A percentile compares a stretch with the other conserved stretches of the same genome.
Conservation (phyloP, 257 asterid species). For the Coffea canephora region DNA sequence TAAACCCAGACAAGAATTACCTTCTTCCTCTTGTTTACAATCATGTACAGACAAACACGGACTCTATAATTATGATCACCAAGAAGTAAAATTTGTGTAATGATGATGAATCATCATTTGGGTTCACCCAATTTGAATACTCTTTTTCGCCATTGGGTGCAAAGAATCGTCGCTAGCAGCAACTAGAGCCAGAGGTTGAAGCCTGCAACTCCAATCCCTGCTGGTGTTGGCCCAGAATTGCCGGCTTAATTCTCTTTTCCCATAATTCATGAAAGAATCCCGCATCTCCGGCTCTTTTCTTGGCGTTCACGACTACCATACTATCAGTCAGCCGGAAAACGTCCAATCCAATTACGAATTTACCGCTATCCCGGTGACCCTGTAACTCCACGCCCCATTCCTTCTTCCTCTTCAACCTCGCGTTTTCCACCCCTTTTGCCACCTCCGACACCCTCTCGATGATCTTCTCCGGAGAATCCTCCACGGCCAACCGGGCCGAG, state of each 20-base stretch:
- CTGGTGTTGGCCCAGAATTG: constrained; percentile 30
- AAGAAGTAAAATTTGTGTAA: not conserved
- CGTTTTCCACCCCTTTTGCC: constrained; percentile 43
- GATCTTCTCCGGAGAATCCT: constrained; percentile 51
- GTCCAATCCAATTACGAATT: constrained; percentile 44
- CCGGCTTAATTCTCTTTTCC: constrained; percentile 53
- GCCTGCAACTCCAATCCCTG: constrained; percentile 11
- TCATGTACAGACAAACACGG: constrained; percentile 9
- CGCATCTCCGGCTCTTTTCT: constrained; percentile 48
- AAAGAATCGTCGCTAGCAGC: not conserved
- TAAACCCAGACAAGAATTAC: not conserved
- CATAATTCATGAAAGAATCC: constrained; percentile 39
- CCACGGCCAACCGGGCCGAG: constrained; percentile 49
- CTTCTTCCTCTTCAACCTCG: constrained; percentile 35
- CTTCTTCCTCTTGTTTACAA: not conserved
- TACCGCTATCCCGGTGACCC: constrained; percentile 49
- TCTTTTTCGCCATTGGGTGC: not conserved
- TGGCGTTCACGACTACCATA: constrained; percentile 62
- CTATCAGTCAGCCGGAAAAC: constrained; percentile 49
- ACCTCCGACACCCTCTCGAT: constrained; percentile 50
- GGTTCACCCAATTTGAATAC: not conserved
- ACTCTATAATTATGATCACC: constrained; percentile 4
- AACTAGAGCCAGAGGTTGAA: not conserved
- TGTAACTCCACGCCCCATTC: constrained; percentile 59
- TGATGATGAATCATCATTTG: not conserved